A percentile compares a stretch with the other conserved stretches of the same genome.
phyloP scores from a whole-genome alignment of 257 asterid genomes.

The Cynanchum wilfordii region DNA sequence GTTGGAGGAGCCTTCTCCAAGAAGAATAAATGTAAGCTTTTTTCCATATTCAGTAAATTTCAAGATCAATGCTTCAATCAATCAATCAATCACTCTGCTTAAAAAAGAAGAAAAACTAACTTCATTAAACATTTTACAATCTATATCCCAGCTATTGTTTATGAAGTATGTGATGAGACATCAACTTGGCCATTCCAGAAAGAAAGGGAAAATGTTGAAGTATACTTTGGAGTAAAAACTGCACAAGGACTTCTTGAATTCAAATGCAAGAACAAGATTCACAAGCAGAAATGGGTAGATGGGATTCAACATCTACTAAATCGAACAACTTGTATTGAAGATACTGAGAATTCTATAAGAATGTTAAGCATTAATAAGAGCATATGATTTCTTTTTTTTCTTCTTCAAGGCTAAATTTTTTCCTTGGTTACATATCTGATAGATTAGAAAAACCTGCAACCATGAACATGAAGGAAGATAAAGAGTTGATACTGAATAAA shows the following conservation, averaged over 20 bases:
- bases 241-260: slow-evolving; percentile 68
- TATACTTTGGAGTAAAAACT: slow-evolving; percentile 68
- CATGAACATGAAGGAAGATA: slow-evolving; percentile 1
- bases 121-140: neutral
- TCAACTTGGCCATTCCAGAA: slow-evolving; percentile 58
- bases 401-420: neutral
- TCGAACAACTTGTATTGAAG: slow-evolving; percentile 41
- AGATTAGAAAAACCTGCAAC: neutral
- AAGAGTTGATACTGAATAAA: neutral
- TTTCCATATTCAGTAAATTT: neutral
- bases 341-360: slow-evolving; percentile 44
- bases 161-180: slow-evolving; percentile 60
- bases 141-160: slow-evolving; percentile 46
- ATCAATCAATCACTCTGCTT: neutral
- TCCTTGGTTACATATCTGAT: neutral
- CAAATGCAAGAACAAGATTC: slow-evolving; percentile 68
- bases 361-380: slow-evolving; percentile 38
- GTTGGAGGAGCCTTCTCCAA: slow-evolving; percentile 82
- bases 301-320: slow-evolving; percentile 51
- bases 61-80: neutral
- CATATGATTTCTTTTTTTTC: slow-evolving; percentile 21
- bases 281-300: slow-evolving; percentile 67
- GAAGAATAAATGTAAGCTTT: slow-evolving; percentile 60
- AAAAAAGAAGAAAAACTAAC: too few relatives aligned
- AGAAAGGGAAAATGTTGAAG: slow-evolving; percentile 55